Evolutionary conservation across 2,329 filamentous ascomycete species (phyloP).

Genomic region (Chlorencoelia australis): DNA sequence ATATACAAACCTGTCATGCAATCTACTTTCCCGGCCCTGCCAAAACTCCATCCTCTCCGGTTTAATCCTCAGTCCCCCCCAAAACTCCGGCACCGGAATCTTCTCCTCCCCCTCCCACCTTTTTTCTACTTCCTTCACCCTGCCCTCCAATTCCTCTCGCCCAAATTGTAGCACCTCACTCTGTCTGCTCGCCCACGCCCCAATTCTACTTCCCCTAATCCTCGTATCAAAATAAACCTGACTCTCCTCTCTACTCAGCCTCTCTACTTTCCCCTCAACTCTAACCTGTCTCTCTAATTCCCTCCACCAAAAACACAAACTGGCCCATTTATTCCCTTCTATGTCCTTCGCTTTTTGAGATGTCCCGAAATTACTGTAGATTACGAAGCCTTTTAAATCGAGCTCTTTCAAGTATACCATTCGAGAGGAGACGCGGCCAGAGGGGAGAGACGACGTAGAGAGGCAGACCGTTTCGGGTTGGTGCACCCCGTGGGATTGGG

Average conservation of each 20-base stretch:
- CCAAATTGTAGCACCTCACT: slow-evolving; percentile 67
- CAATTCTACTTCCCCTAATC: slow-evolving; percentile 72
- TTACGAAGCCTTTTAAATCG: slow-evolving; percentile 65
- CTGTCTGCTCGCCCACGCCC: slow-evolving; percentile 90
- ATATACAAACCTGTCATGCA: slow-evolving; percentile 93
- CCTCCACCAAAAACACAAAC: slow-evolving; percentile 86
- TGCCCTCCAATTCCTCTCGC: slow-evolving; percentile 61
- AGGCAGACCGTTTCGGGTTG: slow-evolving; percentile 86
- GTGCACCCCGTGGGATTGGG: slow-evolving; percentile 46
- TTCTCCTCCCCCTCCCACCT: slow-evolving; percentile 64
- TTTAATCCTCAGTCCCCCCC: slow-evolving; percentile 81
- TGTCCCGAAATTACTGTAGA: slow-evolving; percentile 89
- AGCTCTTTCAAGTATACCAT: slow-evolving; percentile 95
- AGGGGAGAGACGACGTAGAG: slow-evolving; percentile 74
- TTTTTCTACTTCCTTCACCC: slow-evolving; percentile 68
- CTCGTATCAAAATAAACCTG: slow-evolving; percentile 56
- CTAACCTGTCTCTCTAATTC: slow-evolving; percentile 80
- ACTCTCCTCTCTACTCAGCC: slow-evolving; percentile 61
- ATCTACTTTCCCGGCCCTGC: slow-evolving; percentile 78
- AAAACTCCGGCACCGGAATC: slow-evolving; percentile 87
- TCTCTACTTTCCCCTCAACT: slow-evolving; percentile 67
- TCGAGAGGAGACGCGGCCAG: slow-evolving; percentile 73
- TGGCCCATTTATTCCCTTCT: slow-evolving; percentile 63
- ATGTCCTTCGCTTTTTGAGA: slow-evolving; percentile 61
- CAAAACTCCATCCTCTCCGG: slow-evolving; percentile 91